Conservation (phyloP, 495 filamentous ascomycete species). For the Immersiella caudata region DNA sequence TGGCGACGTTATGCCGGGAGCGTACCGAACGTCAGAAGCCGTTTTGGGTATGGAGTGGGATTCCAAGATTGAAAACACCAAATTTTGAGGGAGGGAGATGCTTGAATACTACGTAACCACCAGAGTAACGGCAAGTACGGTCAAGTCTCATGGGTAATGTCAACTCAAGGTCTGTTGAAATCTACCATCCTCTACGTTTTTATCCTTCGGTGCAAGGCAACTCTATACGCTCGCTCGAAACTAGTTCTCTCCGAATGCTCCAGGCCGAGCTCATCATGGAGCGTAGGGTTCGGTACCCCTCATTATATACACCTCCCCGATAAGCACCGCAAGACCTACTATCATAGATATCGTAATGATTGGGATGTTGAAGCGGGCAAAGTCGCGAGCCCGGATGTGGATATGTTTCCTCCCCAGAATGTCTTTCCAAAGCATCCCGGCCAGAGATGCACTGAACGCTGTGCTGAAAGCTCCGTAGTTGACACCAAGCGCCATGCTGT, state of each 20-base stretch:
- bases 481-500: slow-evolving; percentile 68
- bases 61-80: no score
- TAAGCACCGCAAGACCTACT: slow-evolving; percentile 59
- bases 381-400: slow-evolving; percentile 57
- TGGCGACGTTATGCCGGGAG: no score
- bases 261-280: background rate
- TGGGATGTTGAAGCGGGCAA: slow-evolving; percentile 64
- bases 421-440: slow-evolving; percentile 67
- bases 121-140: no score
- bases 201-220: background rate
- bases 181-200: no score
- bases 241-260: background rate
- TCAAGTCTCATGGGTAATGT: no score
- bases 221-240: background rate
- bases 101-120: no score
- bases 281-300: slow-evolving; percentile 17
- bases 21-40: no score
- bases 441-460: slow-evolving; percentile 66
- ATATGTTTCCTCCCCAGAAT: slow-evolving; percentile 67
- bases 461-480: slow-evolving; percentile 72
- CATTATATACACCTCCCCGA: slow-evolving; percentile 62
- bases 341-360: slow-evolving; percentile 69
- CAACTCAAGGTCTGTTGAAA: no score
- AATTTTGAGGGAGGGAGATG: no score
- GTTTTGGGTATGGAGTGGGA: no score